phyloP scores from a whole-genome alignment of 2,329 filamentous ascomycete genomes.

The Ceratocystis variospora region DNA sequence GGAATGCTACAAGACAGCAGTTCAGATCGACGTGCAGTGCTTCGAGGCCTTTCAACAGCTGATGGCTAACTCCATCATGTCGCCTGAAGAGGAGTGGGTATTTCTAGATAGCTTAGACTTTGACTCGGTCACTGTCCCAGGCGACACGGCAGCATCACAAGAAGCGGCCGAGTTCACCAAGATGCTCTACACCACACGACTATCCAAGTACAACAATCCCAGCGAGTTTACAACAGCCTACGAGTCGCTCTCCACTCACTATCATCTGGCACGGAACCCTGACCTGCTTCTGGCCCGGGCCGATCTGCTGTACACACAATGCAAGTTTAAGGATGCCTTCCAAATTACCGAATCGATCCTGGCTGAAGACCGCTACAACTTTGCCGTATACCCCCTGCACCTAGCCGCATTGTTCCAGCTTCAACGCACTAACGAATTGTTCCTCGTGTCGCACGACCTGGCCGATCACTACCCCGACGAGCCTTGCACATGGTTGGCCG shows the following conservation, averaged over 20 bases:
- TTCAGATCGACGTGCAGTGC: conserved; percentile 92
- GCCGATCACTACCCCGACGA: conserved; percentile 85
- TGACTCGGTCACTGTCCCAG: conserved; percentile 56
- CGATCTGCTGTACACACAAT: conserved; percentile 86
- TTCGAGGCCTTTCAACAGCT: conserved; percentile 97
- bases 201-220: conserved; percentile 90
- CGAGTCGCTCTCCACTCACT: conserved; percentile 85
- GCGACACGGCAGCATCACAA: conserved; percentile 55
- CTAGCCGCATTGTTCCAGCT: conserved; percentile 85
- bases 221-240: conserved; percentile 70
- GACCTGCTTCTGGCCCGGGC: conserved; percentile 84
- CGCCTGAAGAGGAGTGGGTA: conserved; percentile 75
- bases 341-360: conserved; percentile 73
- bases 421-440: conserved; percentile 71
- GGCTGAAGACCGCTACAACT: conserved; percentile 74
- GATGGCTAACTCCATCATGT: conserved; percentile 90
- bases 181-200: conserved; percentile 86
- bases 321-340: conserved; percentile 78
- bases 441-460: conserved; percentile 81
- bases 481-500: conserved; percentile 82
- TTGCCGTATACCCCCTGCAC: conserved; percentile 77
- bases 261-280: conserved; percentile 71
- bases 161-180: conserved; percentile 89
- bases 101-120: conserved; percentile 86
- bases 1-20: conserved; percentile 95